Evolutionary conservation across 345 rosid genomes (phyloP).

Genomic region (Populus nigra): DNA sequence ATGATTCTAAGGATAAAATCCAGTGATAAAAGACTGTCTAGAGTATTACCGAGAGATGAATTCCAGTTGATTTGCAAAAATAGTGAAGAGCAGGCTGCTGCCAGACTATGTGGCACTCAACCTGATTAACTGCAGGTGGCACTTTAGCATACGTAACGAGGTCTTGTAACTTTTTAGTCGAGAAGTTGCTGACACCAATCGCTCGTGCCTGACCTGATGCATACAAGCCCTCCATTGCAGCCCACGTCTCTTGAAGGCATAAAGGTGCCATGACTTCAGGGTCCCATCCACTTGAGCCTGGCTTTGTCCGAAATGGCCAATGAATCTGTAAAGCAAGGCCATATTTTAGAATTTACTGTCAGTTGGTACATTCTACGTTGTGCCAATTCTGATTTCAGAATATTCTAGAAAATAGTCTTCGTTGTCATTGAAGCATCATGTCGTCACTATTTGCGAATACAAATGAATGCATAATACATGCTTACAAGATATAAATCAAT

Average conservation of each 20-base stretch:
- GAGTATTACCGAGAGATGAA: slow-evolving; percentile 45
- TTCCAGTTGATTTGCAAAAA: slow-evolving; percentile 51
- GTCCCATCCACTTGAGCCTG: slow-evolving; percentile 39
- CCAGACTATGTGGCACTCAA: slow-evolving; percentile 63
- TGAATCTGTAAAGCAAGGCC: slow-evolving; percentile 37
- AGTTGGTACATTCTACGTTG: no score
- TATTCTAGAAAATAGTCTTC: no score
- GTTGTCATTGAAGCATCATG: no score
- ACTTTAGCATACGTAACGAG: slow-evolving; percentile 38
- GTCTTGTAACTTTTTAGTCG: slow-evolving; percentile 53
- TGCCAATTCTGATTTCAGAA: no score
- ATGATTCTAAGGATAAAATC: not conserved
- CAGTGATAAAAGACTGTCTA: not conserved
- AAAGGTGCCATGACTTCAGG: slow-evolving; percentile 48
- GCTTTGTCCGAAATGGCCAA: slow-evolving; percentile 56
- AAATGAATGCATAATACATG: not conserved
- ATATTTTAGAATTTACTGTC: not conserved
- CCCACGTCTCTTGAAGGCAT: slow-evolving; percentile 53
- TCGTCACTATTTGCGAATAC: not conserved
- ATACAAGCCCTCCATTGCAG: slow-evolving; percentile 51
- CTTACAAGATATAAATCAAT: slow-evolving; percentile 53
- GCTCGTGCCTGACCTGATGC: slow-evolving; percentile 52
- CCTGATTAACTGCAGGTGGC: slow-evolving; percentile 61
- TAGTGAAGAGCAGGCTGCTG: slow-evolving; percentile 53
- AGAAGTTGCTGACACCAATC: slow-evolving; percentile 62